These are phyloP conservation scores for Macrocybe gigantea DNA, from an alignment of 768 basidiomycete genomes.

Conservation along the genomic window DNA sequence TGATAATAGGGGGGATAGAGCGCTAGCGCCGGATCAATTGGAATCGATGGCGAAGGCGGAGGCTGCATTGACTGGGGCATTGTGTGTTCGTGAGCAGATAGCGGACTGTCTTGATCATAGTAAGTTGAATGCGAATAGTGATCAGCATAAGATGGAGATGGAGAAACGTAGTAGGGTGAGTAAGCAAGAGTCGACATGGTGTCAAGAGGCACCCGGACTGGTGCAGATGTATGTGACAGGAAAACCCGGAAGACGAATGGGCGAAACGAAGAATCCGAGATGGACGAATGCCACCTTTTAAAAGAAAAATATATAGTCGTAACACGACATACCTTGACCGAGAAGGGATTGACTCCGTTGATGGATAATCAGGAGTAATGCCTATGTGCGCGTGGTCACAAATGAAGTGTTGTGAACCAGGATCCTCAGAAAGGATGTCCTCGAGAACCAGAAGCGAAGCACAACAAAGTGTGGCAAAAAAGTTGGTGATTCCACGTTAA, in stretches of 20 bases:
- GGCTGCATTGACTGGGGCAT: slow-evolving; percentile 43
- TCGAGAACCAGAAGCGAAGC: slow-evolving; percentile 7
- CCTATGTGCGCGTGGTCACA: slow-evolving; percentile 16
- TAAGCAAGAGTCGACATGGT: slow-evolving; percentile 29
- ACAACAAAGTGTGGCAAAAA: slow-evolving; percentile 1
- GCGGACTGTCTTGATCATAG: slow-evolving; percentile 30
- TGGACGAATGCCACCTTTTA: background rate
- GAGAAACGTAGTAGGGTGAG: slow-evolving; percentile 25
- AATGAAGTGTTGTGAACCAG: slow-evolving; percentile 14
- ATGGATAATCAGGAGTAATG: slow-evolving; percentile 1
- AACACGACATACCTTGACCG: slow-evolving; percentile 1
- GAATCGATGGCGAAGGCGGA: slow-evolving; percentile 49
- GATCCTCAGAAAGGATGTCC: slow-evolving; percentile 13
- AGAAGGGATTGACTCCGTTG: slow-evolving; percentile 1
- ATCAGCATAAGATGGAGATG: slow-evolving; percentile 24
- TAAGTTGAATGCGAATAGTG: slow-evolving; percentile 20
- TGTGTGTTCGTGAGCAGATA: slow-evolving; percentile 37
- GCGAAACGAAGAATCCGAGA: too few relatives aligned
- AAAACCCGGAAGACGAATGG: too few relatives aligned
- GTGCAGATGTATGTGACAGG: too few relatives aligned
- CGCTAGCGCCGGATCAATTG: slow-evolving; percentile 68
- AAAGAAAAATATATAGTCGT: slow-evolving; percentile 2
- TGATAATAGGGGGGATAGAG: slow-evolving; percentile 64
- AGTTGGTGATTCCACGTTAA: slow-evolving; percentile 9
- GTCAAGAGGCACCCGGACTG: slow-evolving; percentile 1